A percentile compares a stretch with the other conserved stretches of the same genome.
phyloP scores from a whole-genome alignment of 352 stramenopile genomes.

The Blastocystis sp. region DNA sequence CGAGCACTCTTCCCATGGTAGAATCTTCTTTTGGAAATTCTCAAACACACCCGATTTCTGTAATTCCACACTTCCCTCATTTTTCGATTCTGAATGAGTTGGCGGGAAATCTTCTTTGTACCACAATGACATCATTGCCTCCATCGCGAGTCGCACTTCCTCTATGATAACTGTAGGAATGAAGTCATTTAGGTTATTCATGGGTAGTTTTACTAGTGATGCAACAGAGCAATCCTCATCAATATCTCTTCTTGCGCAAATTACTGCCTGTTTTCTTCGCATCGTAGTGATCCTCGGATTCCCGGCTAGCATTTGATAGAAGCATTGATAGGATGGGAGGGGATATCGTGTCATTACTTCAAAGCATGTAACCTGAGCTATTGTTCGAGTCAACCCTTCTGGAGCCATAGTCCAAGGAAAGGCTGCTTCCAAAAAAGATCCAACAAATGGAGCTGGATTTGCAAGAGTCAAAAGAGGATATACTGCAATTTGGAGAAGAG shows the following conservation, averaged over 20 bases:
- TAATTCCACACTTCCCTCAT: background rate
- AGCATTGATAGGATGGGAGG: background rate
- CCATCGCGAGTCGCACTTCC: background rate
- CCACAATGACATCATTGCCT: background rate
- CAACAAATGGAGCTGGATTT: background rate
- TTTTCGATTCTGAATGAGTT: background rate
- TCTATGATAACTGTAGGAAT: background rate
- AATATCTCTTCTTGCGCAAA: background rate
- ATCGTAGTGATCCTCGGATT: background rate
- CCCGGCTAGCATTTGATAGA: background rate
- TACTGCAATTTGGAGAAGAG: background rate
- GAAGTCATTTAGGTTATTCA: constrained; percentile 41
- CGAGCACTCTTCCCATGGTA: constrained; percentile 25
- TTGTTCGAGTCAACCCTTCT: background rate
- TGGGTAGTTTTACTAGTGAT: background rate
- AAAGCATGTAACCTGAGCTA: background rate
- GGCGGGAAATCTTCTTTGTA: constrained; percentile 6
- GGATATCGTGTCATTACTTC: background rate
- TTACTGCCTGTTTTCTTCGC: background rate
- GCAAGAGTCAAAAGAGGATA: background rate
- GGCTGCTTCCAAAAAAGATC: background rate
- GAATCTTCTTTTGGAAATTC: constrained; percentile 61
- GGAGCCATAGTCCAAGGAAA: background rate
- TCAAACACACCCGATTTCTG: background rate
- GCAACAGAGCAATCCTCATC: background rate